Evolutionary conservation across 2,329 filamentous ascomycete species (phyloP), one percentile per base, ranked within the genome.

Genomic region (Trichoderma endophyticum): DNA sequence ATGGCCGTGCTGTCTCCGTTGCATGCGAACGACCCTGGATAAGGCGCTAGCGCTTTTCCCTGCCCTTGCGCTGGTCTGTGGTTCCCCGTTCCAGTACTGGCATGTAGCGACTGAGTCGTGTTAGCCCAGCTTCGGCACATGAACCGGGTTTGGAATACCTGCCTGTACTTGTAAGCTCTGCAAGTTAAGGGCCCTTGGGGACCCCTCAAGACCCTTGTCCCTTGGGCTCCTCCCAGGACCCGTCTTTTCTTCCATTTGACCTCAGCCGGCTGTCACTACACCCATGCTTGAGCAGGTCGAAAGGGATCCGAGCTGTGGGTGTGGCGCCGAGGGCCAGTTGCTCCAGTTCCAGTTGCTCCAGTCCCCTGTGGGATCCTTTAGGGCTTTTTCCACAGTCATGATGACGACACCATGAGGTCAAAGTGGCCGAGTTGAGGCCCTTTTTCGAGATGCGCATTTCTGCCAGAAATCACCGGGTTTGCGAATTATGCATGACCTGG

Each of bases 1-100:
- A 73, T 28, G 18, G 26, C 65, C 34, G 56, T 28, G 74, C 71
- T 75, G 75, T 75, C 75, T 73, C 57, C 59, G 43, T 63, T 63
- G 68, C 68, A 70, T 70, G 57, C 65, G 73, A 74, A 74, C 74
- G 78, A 79, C 80, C 77, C 78, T 81, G 73, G 73, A 73, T 74
- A 73, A 71, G 73, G 73, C 73, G 71, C 74, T 75, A 77, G 76
- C 75, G 76, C 73, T 71, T 48, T 48, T 39, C 24, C 51, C 48
- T 51, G 39, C 66, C 59, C 59, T 70, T 65, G 39, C 60, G 43
- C 66, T 39, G 43, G 59, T 69, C 66, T 43, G n/a, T 28, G 34
- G 66, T 24, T 14, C 43, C 30, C 28, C 28, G 30, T 60, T 14
- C 30, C 30, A 34, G 57, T 32, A 60, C 57, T 54, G 48, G n/a